A percentile compares a stretch with the other conserved stretches of the same genome.
These are phyloP conservation scores for Aspergillus sp. DNA, from an alignment of 2,329 filamentous ascomycete genomes.

Conservation along the genomic window DNA sequence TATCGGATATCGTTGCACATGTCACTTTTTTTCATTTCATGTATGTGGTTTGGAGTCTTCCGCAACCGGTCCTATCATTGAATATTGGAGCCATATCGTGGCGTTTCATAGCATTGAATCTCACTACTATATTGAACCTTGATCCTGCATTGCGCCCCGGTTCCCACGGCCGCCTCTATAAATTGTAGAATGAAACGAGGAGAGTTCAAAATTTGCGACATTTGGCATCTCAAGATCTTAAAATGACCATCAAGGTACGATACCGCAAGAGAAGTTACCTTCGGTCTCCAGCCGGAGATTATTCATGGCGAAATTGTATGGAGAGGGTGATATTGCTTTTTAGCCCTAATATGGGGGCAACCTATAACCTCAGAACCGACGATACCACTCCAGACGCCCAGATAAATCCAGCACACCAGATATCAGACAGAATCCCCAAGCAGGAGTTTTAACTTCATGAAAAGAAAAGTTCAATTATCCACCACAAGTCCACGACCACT, in stretches of 20 bases:
- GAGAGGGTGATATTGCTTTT: conserved; percentile 15
- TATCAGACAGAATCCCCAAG: conserved; percentile 14
- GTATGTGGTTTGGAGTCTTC: conserved; percentile 12
- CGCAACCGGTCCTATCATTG: conserved; percentile 4
- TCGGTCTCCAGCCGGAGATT: neutral
- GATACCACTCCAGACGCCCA: conserved; percentile 27
- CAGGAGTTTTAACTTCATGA: neutral
- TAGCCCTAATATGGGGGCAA: conserved; percentile 11
- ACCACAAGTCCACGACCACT: conserved; percentile 13
- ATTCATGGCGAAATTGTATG: conserved; percentile 1
- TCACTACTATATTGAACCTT: neutral
- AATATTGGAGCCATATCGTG: conserved; percentile 15
- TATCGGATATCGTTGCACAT: conserved; percentile 3
- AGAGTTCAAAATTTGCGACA: neutral
- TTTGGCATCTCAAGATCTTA: neutral
- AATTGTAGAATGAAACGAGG: neutral
- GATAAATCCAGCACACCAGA: conserved; percentile 21
- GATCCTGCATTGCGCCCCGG: neutral
- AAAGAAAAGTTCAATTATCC: conserved; percentile 2
- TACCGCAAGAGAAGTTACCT: neutral
- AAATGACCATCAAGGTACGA: neutral
- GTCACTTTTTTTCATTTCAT: conserved; percentile 13
- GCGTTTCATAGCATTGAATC: conserved; percentile 8
- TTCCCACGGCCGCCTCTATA: neutral
- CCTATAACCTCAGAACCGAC: conserved; percentile 14